phyloP scores from a whole-genome alignment of 257 asterid genomes.

The Solanum phureja region DNA sequence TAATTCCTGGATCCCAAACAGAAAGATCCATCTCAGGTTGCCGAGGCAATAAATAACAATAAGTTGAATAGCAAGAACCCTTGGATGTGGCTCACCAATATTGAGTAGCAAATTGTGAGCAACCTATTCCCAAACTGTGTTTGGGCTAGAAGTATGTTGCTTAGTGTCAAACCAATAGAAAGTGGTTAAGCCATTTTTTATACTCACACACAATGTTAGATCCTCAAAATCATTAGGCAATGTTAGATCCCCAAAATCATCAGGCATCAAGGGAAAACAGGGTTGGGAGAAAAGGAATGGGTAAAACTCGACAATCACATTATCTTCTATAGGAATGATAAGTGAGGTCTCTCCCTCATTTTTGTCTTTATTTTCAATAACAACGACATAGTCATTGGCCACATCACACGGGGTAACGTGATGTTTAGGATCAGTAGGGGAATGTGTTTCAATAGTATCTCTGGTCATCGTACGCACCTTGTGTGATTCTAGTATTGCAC shows the following conservation, averaged over 20 bases:
- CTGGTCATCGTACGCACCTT: not conserved
- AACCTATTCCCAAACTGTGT: too few relatives aligned
- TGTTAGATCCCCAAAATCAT: not conserved
- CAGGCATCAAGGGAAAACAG: not conserved
- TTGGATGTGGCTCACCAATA: not conserved
- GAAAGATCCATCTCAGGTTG: not conserved
- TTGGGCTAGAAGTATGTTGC: not conserved
- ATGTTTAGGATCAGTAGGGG: too few relatives aligned
- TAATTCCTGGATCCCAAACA: not conserved
- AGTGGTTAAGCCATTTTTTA: not conserved
- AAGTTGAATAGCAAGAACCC: too few relatives aligned
- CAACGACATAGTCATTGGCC: not conserved
- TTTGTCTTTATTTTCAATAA: not conserved
- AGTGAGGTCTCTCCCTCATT: not conserved
- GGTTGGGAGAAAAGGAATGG: not conserved
- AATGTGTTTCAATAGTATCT: not conserved
- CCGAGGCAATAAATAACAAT: not conserved
- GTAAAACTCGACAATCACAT: not conserved
- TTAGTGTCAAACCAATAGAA: not conserved
- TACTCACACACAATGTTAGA: not conserved
- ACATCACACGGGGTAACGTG: too few relatives aligned
- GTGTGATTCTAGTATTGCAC: not conserved
- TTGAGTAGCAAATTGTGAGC: not conserved
- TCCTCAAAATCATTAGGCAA: not conserved
- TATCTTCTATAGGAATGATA: not conserved